These are phyloP conservation scores for Kalanchoe fedtschenkoi DNA, from an alignment of 164 flowering plant genomes.

Conservation along the genomic window DNA sequence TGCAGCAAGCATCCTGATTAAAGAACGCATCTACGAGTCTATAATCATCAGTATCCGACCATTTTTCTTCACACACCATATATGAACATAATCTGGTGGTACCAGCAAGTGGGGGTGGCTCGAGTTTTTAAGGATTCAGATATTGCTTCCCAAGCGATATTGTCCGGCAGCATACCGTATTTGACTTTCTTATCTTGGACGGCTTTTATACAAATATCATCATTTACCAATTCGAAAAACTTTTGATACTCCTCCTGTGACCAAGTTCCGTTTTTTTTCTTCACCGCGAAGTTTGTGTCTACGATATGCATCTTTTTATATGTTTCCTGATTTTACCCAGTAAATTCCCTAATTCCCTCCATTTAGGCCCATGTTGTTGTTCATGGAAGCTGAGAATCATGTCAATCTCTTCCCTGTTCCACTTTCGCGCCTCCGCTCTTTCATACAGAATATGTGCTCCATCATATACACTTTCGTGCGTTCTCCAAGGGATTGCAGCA, in stretches of 20 bases:
- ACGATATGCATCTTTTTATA: conserved; percentile 56
- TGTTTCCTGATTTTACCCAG: conserved; percentile 46
- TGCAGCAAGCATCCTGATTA: conserved; percentile 42
- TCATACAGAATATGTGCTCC: conserved; percentile 48
- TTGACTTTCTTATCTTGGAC: conserved; percentile 36
- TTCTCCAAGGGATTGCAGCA: conserved; percentile 40
- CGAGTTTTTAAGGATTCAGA: conserved; percentile 39
- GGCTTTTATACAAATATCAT: conserved; percentile 40
- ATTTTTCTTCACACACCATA: conserved; percentile 42
- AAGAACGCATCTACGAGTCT: conserved; percentile 32
- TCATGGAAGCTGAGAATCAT: conserved; percentile 22
- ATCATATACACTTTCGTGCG: conserved; percentile 21
- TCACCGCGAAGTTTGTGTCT: conserved; percentile 23
- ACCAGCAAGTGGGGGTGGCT: conserved; percentile 37
- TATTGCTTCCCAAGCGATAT: conserved; percentile 56
- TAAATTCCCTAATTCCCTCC: conserved; percentile 34
- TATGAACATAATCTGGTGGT: conserved; percentile 37
- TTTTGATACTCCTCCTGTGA: conserved; percentile 55
- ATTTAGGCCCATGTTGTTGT: conserved; percentile 40
- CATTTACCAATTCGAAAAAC: conserved; percentile 54
- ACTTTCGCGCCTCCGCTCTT: conserved; percentile 29
- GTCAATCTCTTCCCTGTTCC: conserved; percentile 46
- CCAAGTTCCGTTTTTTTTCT: conserved; percentile 55
- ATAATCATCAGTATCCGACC: conserved; percentile 59
- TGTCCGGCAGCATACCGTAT: conserved; percentile 68